phyloP scores from a whole-genome alignment of 2,329 filamentous ascomycete species.

The Neophaeococcomyces aloes region DNA sequence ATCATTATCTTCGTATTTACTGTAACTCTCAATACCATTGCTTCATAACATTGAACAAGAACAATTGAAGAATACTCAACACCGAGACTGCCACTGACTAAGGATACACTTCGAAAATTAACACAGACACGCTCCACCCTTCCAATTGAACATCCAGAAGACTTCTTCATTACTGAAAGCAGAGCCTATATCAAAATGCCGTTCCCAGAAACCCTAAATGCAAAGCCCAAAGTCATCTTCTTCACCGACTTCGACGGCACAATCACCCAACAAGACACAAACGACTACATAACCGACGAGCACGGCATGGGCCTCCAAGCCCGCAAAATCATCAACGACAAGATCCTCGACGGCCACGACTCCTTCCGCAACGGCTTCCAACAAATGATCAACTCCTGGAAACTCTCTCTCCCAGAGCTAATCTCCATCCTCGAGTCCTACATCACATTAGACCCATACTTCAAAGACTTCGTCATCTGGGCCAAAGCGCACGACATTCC shows the following conservation, averaged over 20 bases:
- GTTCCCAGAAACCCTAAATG: slow-evolving; percentile 27
- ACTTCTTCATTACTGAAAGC: too few relatives aligned
- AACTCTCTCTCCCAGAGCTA: slow-evolving; percentile 69
- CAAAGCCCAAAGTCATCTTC: slow-evolving; percentile 82
- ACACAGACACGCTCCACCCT: too few relatives aligned
- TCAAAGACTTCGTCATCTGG: slow-evolving; percentile 82
- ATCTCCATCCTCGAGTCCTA: slow-evolving; percentile 66
- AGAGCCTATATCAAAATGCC: slow-evolving; percentile 12
- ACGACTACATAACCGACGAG: slow-evolving; percentile 73
- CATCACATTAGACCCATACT: slow-evolving; percentile 80
- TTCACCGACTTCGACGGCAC: slow-evolving; percentile 99
- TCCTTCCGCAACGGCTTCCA: slow-evolving; percentile 57
- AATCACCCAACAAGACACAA: slow-evolving; percentile 65
- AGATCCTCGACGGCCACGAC: slow-evolving; percentile 58
- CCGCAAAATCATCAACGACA: slow-evolving; percentile 62
- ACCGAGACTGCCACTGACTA: too few relatives aligned
- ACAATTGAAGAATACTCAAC: too few relatives aligned
- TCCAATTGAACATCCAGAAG: too few relatives aligned
- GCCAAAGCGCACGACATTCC: slow-evolving; percentile 71
- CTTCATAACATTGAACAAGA: too few relatives aligned
- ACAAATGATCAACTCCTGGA: slow-evolving; percentile 84
- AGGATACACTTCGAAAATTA: too few relatives aligned
- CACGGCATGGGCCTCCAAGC: slow-evolving; percentile 68
- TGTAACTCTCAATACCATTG: too few relatives aligned
- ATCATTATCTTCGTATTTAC: too few relatives aligned